Base-by-base conservation (phyloP, 2,329 filamentous ascomycete species). In the Ophiostoma ips region DNA sequence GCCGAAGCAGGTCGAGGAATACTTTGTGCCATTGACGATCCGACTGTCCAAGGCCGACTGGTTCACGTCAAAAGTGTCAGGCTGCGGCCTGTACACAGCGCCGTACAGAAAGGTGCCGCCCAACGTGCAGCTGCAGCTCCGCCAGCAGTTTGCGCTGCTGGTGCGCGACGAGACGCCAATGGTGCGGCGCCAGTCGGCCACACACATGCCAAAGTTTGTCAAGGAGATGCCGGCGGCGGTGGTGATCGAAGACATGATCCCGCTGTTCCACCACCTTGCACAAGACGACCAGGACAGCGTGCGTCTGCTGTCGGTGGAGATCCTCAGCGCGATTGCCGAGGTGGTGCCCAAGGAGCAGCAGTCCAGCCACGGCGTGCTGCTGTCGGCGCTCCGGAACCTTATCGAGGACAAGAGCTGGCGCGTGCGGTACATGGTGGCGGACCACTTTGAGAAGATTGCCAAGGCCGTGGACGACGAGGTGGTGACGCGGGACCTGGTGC, bases 401-500 rank as follows among this genome's bases (percentile, higher is more conserved):
- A 96, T 98, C 69, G 92, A 95, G 62, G 92, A 98, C 67, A 98
- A 96, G 79, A 96, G 92, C 71, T 98, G 92, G 92, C 82, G 92
- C 62, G 92, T 98, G 53, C 81, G 92, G 64, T 98, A 96, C 68
- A 98, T 98, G 92, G 92, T 98, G 60, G 92, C 92, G 46, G 92
- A 98, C 67, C 81, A 88, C 64, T 98, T 95, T 63, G 92, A 98
- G 68, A 95, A 96, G 88, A 94, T 98, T 65, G 92, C 92, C 55
- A 96, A 95, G 73, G 92, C 92, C 31, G 92, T 98, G 47, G 89
- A 96, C 62, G 90, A 96, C 59, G 92, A 98, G 68, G 89, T 96
- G 52, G 83, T 98, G 48, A 84, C 84, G 53, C 77, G 92, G 62
- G 92, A 98, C 68, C 76, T 98, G 58, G 90, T 96, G 12, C 92